Evolutionary conservation across 1,284 basidiomycete genomes (phyloP).

Genomic region (Ceratobasidium sp.): DNA sequence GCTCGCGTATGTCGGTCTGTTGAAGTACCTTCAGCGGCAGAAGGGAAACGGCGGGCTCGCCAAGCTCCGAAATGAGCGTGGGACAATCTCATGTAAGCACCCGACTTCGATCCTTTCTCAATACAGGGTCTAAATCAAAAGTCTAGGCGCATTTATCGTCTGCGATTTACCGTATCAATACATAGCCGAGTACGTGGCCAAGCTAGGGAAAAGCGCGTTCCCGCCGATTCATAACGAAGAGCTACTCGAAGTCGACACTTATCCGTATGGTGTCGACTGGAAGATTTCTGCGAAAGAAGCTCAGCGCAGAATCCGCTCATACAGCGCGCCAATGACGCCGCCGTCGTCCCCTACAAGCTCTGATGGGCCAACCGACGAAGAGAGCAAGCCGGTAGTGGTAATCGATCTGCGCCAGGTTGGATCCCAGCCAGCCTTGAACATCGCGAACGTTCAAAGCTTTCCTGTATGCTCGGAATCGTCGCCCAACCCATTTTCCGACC

Average conservation of each 20-base stretch:
- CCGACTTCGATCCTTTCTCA: too few species aligned
- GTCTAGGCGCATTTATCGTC: constrained; percentile 39
- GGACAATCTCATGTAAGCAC: constrained; percentile 30
- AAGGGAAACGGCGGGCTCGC: constrained; percentile 24
- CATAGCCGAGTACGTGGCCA: constrained; percentile 36
- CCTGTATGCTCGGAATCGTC: not conserved
- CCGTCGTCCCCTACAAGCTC: constrained; percentile 24
- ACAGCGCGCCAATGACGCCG: constrained; percentile 19
- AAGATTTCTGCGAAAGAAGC: constrained; percentile 24
- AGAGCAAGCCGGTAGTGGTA: not conserved
- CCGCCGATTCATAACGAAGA: constrained; percentile 43
- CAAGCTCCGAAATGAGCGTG: constrained; percentile 15
- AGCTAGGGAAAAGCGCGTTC: constrained; percentile 14
- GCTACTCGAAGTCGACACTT: constrained; percentile 28
- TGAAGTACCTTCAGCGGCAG: constrained; percentile 30
- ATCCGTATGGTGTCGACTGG: constrained; percentile 39
- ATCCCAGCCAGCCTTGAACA: not conserved
- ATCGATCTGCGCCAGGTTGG: constrained; percentile 34
- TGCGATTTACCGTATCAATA: constrained; percentile 44
- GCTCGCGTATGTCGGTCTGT: constrained; percentile 23
- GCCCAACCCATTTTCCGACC: constrained; percentile 25
- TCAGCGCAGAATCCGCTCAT: constrained; percentile 6
- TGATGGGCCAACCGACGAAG: not conserved
- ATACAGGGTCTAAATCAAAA: not conserved
- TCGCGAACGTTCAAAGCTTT: not conserved